A percentile compares a stretch with the other conserved stretches of the same genome.
phyloP scores from a whole-genome alignment of 2,329 filamentous ascomycete species.

The Diaporthe amygdali region DNA sequence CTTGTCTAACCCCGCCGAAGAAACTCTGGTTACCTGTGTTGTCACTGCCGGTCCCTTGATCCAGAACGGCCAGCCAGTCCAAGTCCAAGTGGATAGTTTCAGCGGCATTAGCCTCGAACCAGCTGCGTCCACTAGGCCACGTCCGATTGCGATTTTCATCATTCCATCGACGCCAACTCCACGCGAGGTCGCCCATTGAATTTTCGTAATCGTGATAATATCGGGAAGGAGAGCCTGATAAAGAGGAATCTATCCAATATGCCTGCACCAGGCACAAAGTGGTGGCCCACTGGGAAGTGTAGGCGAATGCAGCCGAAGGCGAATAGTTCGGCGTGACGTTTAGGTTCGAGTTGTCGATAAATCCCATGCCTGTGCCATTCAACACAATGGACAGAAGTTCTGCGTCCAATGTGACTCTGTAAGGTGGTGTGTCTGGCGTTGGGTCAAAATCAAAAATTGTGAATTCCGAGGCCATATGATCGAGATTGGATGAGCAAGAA shows the following conservation, averaged over 20 bases:
- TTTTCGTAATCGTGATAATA: neutral
- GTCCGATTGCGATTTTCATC: too few species aligned
- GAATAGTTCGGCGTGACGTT: neutral
- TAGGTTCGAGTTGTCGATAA: neutral
- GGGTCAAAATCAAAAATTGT: neutral
- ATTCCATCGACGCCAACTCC: too few species aligned
- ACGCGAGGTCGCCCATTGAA: neutral
- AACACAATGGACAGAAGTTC: neutral
- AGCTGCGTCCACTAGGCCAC: neutral
- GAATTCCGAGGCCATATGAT: neutral
- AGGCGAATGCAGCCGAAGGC: neutral
- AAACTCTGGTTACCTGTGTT: neutral
- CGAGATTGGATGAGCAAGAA: neutral
- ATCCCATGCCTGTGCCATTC: neutral
- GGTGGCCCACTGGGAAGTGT: neutral
- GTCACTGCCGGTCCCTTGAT: neutral
- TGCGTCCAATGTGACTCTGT: neutral
- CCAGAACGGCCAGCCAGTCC: neutral
- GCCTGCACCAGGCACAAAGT: neutral
- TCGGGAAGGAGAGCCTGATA: neutral
- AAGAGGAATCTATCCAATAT: neutral
- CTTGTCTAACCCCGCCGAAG: neutral
- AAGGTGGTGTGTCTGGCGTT: rapidly evolving
- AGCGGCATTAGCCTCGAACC: neutral
- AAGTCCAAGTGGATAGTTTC: neutral